phyloP scores from a whole-genome alignment of 179 eudicot genomes.

The Silene vulgaris region DNA sequence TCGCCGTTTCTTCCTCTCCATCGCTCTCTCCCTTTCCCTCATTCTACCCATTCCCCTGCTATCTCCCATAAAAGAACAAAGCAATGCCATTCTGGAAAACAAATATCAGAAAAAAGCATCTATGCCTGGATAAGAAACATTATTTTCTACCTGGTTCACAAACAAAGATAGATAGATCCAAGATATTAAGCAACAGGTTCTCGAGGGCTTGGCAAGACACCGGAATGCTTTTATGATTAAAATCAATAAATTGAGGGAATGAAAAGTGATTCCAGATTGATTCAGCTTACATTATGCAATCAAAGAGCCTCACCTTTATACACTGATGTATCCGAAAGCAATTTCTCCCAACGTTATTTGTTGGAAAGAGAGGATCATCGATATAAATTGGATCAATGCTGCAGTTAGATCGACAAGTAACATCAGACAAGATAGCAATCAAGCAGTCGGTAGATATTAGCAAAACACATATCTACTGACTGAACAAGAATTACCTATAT shows the following conservation, averaged over 20 bases:
- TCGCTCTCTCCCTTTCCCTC: neutral
- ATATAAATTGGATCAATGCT: conserved; percentile 94
- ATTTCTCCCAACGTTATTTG: conserved; percentile 92
- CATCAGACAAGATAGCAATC: conserved; percentile 11
- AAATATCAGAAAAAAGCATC: neutral
- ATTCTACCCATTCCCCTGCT: neutral
- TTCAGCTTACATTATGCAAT: conserved; percentile 5
- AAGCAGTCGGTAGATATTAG: conserved; percentile 11
- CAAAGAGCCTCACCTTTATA: conserved; percentile 56
- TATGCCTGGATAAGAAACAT: conserved; percentile 9
- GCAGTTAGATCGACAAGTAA: conserved; percentile 27
- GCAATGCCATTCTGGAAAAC: neutral
- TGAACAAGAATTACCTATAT: conserved; percentile 48
- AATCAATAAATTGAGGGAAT: neutral
- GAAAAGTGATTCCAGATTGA: neutral
- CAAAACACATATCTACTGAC: conserved; percentile 8
- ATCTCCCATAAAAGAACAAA: neutral
- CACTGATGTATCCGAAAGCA: conserved; percentile 97
- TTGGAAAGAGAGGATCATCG: conserved; percentile 86
- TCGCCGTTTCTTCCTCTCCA: neutral
- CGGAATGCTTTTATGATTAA: neutral
- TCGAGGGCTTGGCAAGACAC: neutral
- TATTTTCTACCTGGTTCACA: neutral
- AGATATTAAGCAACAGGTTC: neutral
- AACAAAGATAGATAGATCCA: neutral